These are phyloP conservation scores for Termitomyces sp. DNA, from an alignment of 768 basidiomycete genomes.

Conservation along the genomic window DNA sequence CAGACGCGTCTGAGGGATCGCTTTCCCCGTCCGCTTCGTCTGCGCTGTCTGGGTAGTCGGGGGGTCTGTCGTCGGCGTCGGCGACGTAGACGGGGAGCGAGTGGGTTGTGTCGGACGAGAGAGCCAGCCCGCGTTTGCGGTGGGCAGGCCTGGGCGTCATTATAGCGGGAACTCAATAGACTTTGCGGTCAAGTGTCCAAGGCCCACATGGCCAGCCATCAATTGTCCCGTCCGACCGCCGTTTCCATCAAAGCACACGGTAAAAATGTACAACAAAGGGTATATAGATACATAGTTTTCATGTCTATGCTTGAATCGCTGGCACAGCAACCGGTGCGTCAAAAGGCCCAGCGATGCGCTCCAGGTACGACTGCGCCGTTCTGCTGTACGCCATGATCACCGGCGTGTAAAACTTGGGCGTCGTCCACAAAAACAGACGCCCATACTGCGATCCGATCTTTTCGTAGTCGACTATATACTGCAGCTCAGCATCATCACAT, in stretches of 20 bases:
- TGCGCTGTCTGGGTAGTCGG: slow-evolving; percentile 72
- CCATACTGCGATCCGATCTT: slow-evolving; percentile 56
- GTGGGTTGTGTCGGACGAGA: slow-evolving; percentile 62
- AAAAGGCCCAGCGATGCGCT: slow-evolving; percentile 50
- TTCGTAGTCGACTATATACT: slow-evolving; percentile 55
- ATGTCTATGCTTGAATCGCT: slow-evolving; percentile 1
- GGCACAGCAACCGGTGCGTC: slow-evolving; percentile 21
- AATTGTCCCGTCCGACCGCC: neutral
- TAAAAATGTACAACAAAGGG: neutral
- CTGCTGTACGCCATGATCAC: slow-evolving; percentile 25
- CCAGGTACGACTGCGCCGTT: slow-evolving; percentile 28
- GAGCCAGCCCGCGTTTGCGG: slow-evolving; percentile 48
- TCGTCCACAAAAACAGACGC: slow-evolving; percentile 73
- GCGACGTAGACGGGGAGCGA: slow-evolving; percentile 56
- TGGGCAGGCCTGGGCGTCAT: slow-evolving; percentile 22
- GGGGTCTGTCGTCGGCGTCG: slow-evolving; percentile 51
- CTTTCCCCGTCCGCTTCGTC: slow-evolving; percentile 76
- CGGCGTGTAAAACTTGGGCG: slow-evolving; percentile 53
- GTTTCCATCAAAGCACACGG: neutral
- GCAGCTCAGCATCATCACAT: neutral
- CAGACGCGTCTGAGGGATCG: slow-evolving; percentile 44
- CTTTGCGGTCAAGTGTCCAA: slow-evolving; percentile 17
- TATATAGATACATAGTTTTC: neutral
- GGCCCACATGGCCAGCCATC: slow-evolving; percentile 13
- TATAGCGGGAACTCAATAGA: too few species aligned